Evolutionary conservation across 2,329 filamentous ascomycete genomes (phyloP), one percentile per base, ranked within the genome.

Genomic region (Chalara sp.): DNA sequence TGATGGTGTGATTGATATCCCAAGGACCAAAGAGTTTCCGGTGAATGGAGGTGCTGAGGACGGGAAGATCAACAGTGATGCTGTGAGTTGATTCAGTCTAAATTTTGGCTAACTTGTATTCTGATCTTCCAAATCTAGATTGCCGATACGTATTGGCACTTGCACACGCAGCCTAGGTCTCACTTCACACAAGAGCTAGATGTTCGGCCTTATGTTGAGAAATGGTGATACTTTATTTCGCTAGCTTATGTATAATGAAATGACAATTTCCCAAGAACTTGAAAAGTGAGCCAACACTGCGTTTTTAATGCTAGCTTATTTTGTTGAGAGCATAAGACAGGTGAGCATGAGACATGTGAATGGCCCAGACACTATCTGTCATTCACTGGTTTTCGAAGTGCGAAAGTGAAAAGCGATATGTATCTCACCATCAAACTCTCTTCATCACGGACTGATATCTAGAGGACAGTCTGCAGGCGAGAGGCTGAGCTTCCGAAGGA

Each of bases 391-490:
- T 21, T 21, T 21, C 21, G 21, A 21, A 21, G 21, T 21, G 21
- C 21, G 21, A 21, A 21, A 21, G 21, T 21, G 21, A 21, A 21
- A 13, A 12, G 32, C 47, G 13, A 44, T 45, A 78, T 92, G 84
- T 91, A 56, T 76, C 86, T 89, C 83, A 81, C 83, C 85, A 85
- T 91, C 86, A 92, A 91, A 91, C 85, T 81, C 76, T 76, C 77
- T 76, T 70, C 76, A 71, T 84, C 84, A 89, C 76, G 73, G 66
- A 68, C 56, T 64, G 68, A 67, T 65, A 72, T 76, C 79, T 81
- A 74, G 72, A 75, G 67, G 79, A 80, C 81, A 84, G 83, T 92
- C 87, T 92, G 88, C 86, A 83, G 84, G 84, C 76, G 75, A 90
- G 86, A 78, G 70, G 71, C 69, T 71, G 70, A 74, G 65, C 56